These are phyloP conservation scores for Cladorrhinum sp. DNA, from an alignment of 2,329 filamentous ascomycete genomes.

Conservation along the genomic window DNA sequence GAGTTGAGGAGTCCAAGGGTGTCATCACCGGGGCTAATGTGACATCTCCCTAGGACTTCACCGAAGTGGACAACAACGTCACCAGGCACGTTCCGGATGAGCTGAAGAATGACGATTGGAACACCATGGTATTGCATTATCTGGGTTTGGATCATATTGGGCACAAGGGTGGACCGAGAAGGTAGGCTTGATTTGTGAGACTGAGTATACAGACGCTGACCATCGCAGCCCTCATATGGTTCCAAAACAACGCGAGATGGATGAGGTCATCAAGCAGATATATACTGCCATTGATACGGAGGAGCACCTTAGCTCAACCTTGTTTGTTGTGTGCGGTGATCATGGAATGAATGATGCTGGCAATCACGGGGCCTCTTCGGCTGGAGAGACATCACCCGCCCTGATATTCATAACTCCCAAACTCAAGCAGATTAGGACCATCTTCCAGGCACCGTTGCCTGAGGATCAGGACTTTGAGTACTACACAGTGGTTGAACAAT, in stretches of 20 bases:
- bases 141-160: constrained; percentile 96
- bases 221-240: constrained; percentile 75
- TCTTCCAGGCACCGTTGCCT: constrained; percentile 50
- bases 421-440: constrained; percentile 55
- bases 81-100: constrained; percentile 83
- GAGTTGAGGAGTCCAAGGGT: neutral
- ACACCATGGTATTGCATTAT: constrained; percentile 91
- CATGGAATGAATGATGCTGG: constrained; percentile 99
- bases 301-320: constrained; percentile 69
- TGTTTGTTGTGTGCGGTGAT: constrained; percentile 86
- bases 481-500: constrained; percentile 85
- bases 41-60: constrained; percentile 69
- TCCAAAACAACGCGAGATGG: constrained; percentile 93
- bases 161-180: constrained; percentile 87
- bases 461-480: constrained; percentile 73
- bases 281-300: constrained; percentile 71
- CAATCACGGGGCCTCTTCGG: constrained; percentile 91
- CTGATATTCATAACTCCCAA: constrained; percentile 89
- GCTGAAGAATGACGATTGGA: constrained; percentile 77
- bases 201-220: constrained; percentile 7
- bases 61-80: constrained; percentile 96
- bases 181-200: constrained; percentile 45
- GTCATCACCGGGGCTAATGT: constrained; percentile 16
- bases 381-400: constrained; percentile 91
- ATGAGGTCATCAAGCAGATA: constrained; percentile 71